Evolutionary conservation across 2,329 filamentous ascomycete species (phyloP), one percentile per base, ranked within the genome.

Genomic region (Fusarium chlamydosporum): DNA sequence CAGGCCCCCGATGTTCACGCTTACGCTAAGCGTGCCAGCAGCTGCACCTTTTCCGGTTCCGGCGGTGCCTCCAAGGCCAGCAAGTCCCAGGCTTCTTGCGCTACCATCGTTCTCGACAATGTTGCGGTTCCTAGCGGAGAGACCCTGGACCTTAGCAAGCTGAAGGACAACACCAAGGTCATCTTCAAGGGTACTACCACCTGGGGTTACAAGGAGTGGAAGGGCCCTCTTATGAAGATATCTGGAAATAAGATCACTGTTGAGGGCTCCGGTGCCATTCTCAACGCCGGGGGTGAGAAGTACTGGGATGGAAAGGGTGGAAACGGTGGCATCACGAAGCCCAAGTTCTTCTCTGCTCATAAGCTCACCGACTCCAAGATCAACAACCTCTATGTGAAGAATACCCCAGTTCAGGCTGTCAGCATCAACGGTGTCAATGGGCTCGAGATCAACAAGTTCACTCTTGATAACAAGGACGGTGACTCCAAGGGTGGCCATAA

Each of bases 401-500:
- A 83, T 75, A 80, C 80, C 5, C 81, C 82, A 1, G 75, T 81
- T 6, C 80, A 82, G 63, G 78, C 75, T 27, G 78, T 83, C 58
- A 79, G 76, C 71, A 78, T 83, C 60, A 79, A 76, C 56, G 67
- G 68, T 18, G 75, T 68, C 33, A 78, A 76, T 15, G 74, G 76
- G 37, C 74, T 83, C 3, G 75, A 72, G 6, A 73, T 83, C 2
- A 77, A 72, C 34, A 70, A 75, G 52, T 74, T 83, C 55, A 80
- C 72, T 16, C 77, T 83, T 18, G 78, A 83, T 58, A 80, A 78
- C 68, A 74, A 75, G 8, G 76, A 66, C 13, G 80, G 80, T 31
- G 78, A 81, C 59, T 50, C 73, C 4, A 71, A 69, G 31, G 74
- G 74, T 12, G 79, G 76, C 7, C 76, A 85, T 71, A 89, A 89